Percentiles rank a stretch among this genome's conserved stretches.
Conservation (phyloP, 352 stramenopile species). For the Phytopythium litorale region DNA sequence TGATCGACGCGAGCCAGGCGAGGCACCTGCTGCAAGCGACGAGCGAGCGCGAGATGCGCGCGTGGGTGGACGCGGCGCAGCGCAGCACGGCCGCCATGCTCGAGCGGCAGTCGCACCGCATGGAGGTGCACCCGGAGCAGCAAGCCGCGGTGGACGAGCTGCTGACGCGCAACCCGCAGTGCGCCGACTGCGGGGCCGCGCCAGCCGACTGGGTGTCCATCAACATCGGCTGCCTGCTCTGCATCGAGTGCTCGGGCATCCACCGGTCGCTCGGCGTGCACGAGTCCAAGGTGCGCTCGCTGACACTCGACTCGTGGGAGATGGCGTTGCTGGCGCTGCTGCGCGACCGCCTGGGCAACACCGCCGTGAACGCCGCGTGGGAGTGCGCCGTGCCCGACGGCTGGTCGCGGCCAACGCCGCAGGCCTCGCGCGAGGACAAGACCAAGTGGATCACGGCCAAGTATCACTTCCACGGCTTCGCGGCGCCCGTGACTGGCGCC, state of each 20-base stretch:
- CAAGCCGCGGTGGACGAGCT: slow-evolving; percentile 65
- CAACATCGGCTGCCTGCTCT: slow-evolving; percentile 95
- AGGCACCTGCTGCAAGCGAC: slow-evolving; percentile 75
- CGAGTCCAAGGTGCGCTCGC: slow-evolving; percentile 95
- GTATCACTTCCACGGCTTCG: slow-evolving; percentile 78
- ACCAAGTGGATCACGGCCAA: slow-evolving; percentile 83
- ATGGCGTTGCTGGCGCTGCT: slow-evolving; percentile 68
- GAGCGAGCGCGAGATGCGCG: slow-evolving; percentile 65
- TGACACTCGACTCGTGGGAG: slow-evolving; percentile 88
- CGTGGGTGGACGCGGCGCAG: slow-evolving; percentile 81
- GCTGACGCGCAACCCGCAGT: slow-evolving; percentile 47
- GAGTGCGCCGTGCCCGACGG: slow-evolving; percentile 47
- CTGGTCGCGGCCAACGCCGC: slow-evolving; percentile 47
- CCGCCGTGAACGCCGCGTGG: slow-evolving; percentile 63
- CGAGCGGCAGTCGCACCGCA: slow-evolving; percentile 79
- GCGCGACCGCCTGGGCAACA: slow-evolving; percentile 67
- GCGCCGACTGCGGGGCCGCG: slow-evolving; percentile 68
- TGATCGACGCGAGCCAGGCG: slow-evolving; percentile 77
- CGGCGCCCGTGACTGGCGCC: slow-evolving; percentile 26
- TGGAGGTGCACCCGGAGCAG: slow-evolving; percentile 79
- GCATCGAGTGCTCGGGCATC: slow-evolving; percentile 97
- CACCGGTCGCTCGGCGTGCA: slow-evolving; percentile 96
- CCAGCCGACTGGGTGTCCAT: slow-evolving; percentile 95
- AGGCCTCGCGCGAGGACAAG: slow-evolving; percentile 64
- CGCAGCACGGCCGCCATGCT: slow-evolving; percentile 80